phyloP scores from a whole-genome alignment of 768 basidiomycete genomes.

The Boletellus emodensis region DNA sequence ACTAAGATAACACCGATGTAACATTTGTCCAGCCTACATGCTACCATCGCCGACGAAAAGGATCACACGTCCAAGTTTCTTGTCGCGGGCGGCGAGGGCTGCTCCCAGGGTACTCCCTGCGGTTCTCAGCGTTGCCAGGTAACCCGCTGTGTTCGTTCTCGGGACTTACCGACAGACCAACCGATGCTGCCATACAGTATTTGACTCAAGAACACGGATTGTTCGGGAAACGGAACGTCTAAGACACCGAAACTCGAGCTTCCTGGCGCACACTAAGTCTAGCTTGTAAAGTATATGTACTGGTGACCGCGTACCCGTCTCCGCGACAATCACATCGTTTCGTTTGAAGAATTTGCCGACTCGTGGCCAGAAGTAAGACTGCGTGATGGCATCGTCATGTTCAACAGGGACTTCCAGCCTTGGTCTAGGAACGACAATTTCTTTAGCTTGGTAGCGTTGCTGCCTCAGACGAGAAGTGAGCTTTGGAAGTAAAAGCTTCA shows the following conservation, averaged over 20 bases:
- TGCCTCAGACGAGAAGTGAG: conserved; percentile 53
- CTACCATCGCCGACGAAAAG: conserved; percentile 86
- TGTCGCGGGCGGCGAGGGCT: conserved; percentile 72
- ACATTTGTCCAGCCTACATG: conserved; percentile 43
- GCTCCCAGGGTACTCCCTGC: conserved; percentile 67
- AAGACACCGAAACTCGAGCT: conserved; percentile 85
- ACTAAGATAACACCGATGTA: background rate
- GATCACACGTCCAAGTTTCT: conserved; percentile 60
- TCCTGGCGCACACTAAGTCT: conserved; percentile 31
- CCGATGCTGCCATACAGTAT: conserved; percentile 93
- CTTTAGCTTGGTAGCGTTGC: conserved; percentile 36
- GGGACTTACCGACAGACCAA: conserved; percentile 66
- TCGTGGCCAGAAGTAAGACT: conserved; percentile 83
- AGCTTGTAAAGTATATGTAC: background rate
- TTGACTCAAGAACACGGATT: conserved; percentile 63
- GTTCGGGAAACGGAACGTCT: conserved; percentile 74
- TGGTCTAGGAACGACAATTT: conserved; percentile 44
- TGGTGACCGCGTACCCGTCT: conserved; percentile 56
- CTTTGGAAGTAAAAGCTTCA: conserved; percentile 74
- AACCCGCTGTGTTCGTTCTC: background rate
- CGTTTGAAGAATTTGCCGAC: conserved; percentile 66
- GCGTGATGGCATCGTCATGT: conserved; percentile 54
- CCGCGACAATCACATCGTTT: conserved; percentile 76
- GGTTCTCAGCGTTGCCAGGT: background rate
- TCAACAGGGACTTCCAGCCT: conserved; percentile 47